Evolutionary conservation across 768 basidiomycete genomes (phyloP), one percentile per base, ranked within the genome.

Genomic region (Collybia sp.): DNA sequence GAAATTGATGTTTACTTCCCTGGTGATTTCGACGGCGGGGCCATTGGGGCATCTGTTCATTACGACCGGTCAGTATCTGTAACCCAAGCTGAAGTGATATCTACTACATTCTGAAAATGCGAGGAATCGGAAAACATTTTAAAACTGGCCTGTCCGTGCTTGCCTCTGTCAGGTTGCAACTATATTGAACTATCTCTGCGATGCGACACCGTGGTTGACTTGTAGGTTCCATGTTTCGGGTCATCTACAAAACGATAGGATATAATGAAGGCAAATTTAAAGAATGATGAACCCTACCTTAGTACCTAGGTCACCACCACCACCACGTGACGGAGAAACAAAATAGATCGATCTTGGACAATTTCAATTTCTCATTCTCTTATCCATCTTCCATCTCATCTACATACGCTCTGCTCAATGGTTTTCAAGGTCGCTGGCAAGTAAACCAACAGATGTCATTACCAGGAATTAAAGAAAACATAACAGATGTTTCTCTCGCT

Each of bases 401-500:
- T 25, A 25, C 25, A 25, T 25, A 25, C 25, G 8, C 25, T 47
- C 40, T 32, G 43, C 51, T 72, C 67, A 70, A 90, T 91, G 88
- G 79, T 82, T 57, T 93, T 76, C 88, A 93, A 95, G 70, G 92
- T 95, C 58, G 83, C 92, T 69, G 89, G 89, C 88, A 60, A 50
- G 73, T 44, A 25, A 25, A 25, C 25, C 25, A 25, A 4, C 25
- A 8, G 8, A 25, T 25, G 4, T 25, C 25, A 8, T 25, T 25
- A 25, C 25, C 25, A 25, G 8, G 25, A 25, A 8, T 25, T 25
- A 25, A 25, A 25, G 25, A 25, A 25, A 25, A 8, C 8, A 4
- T 45, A 43, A 9, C 38, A 91, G 93, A 93, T 64, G 75, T 95
- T 60, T 98, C 94, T 60, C 90, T 99, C 64, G 96, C 96, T 64